Base-by-base conservation (phyloP, 257 asterid genomes). In the Nyctanthes arbortristis region DNA sequence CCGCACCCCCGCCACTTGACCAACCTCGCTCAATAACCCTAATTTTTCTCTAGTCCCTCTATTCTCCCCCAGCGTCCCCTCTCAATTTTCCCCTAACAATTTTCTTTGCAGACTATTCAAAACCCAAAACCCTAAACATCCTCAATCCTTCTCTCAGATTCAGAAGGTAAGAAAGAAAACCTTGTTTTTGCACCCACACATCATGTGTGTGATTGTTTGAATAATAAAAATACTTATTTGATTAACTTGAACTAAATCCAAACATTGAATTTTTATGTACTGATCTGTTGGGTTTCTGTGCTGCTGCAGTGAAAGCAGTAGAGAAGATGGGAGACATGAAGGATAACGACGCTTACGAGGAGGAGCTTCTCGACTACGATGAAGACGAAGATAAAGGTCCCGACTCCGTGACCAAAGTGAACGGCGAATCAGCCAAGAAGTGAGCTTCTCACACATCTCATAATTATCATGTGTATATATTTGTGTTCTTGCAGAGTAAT, bases 321-420 rank as follows among this genome's bases (percentile, higher is more conserved):
- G 27, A 22, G 59, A 63, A 66, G 60, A 92, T 91, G 97, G 96
- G 92, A 31, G 96, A 92, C 70, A 69, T 71, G 7, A 89, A 86
- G 84, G 96, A 92, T 35, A 82, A 64, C 88, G 98, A 92, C 24
- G 92, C 88, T 1, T 92, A 88, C 77, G 98, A 92, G 70, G 96
- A 92, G 75, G 98, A 92, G 78, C 96, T 91, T 70, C 87, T 91
- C 73, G 97, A 91, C 85, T 92, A 92, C 81, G 97, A 91, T 73
- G 97, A 92, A 63, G 98, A 92, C 43, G 98, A 92, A 1, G 98
- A 92, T 30, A 89, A 84, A 68, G 83, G 85, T 65, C 77, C 80
- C 9, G 85, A 78, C 60, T 77, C 84, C 43, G 70, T 68, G 13
- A 22, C 58, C 27, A 49, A 49, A 49, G 58, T 49, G 30, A 49